Evolutionary conservation across 78 protist species (phyloP).

Genomic region (Blattamonas nauphoetae): DNA sequence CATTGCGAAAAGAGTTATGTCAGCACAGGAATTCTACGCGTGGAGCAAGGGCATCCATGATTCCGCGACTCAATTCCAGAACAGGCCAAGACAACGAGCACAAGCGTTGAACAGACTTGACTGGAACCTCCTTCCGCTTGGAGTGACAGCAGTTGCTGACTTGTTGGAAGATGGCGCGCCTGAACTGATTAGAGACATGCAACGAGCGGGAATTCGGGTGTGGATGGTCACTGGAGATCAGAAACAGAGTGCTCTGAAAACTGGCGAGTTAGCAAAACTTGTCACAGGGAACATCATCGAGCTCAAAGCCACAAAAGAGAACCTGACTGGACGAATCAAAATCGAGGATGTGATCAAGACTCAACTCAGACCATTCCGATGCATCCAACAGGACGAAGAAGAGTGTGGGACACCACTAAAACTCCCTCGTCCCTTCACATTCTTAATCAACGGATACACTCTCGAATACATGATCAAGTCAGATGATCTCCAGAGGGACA

Average conservation of each 20-base stretch:
- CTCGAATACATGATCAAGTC: background rate
- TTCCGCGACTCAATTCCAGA: no score
- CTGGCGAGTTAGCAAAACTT: conserved; percentile 90
- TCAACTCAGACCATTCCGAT: no score
- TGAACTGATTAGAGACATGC: conserved; percentile 36
- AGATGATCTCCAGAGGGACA: background rate
- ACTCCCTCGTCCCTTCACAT: background rate
- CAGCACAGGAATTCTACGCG: no score
- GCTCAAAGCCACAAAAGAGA: no score
- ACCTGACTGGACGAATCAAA: no score
- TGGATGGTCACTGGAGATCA: conserved; percentile 97
- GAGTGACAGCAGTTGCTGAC: conserved; percentile 84
- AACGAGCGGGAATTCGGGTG: conserved; percentile 48
- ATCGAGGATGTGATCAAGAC: no score
- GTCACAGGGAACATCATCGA: no score
- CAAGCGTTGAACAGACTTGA: background rate
- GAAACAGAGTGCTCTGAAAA: no score
- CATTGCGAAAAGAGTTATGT: no score
- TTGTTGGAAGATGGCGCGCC: conserved; percentile 80
- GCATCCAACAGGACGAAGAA: background rate
- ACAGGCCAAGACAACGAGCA: no score
- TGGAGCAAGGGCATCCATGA: no score
- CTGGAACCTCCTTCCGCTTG: conserved; percentile 37
- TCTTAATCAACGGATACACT: background rate
- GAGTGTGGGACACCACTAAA: background rate